Evolutionary conservation across 179 eudicot species (phyloP).

Genomic region (Pouteria campechiana): DNA sequence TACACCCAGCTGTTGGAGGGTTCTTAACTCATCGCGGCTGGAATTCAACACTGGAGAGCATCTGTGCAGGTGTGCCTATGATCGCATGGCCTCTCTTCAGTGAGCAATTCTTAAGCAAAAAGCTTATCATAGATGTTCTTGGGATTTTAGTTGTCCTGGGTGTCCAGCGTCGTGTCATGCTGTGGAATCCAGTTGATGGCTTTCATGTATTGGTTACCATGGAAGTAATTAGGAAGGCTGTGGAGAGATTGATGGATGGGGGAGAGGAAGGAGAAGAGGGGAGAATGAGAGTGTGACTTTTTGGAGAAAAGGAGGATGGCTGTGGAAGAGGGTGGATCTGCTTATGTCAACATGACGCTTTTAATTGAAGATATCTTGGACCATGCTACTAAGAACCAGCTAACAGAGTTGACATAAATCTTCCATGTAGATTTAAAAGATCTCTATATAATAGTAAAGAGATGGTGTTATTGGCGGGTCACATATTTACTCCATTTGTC

Average conservation of each 20-base stretch:
- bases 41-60: constrained; percentile 18
- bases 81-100: constrained; percentile 13
- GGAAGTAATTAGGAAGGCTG: constrained; percentile 1
- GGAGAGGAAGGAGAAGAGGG: constrained; percentile 12
- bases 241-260: constrained; percentile 11
- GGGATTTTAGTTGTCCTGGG: constrained; percentile 10
- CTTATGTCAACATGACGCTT: not conserved
- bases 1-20: constrained; percentile 8
- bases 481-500: no score
- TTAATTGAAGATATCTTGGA: constrained; percentile 9
- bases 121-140: constrained; percentile 3
- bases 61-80: constrained; percentile 13
- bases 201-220: constrained; percentile 1
- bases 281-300: constrained; percentile 7
- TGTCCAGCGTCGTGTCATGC: not conserved
- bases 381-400: no score
- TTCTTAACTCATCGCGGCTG: constrained; percentile 24
- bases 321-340: constrained; percentile 12
- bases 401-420: no score
- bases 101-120: constrained; percentile 19
- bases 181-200: constrained; percentile 8
- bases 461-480: no score
- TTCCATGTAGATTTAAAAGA: no score
- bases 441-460: no score
- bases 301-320: constrained; percentile 11